Base-by-base conservation (phyloP, 2,329 filamentous ascomycete species). In the Fusarium penzigii region DNA sequence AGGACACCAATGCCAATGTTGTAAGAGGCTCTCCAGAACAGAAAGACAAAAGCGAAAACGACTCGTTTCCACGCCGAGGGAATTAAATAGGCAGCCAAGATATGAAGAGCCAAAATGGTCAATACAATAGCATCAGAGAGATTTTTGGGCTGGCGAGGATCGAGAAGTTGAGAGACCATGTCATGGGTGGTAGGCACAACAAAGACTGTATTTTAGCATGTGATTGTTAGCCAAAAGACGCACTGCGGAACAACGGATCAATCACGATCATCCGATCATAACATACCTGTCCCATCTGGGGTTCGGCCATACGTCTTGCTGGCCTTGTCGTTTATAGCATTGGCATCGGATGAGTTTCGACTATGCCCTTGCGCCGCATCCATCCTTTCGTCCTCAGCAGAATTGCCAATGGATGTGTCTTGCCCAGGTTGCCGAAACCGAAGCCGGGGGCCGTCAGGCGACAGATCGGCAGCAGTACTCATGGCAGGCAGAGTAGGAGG, bases 141-240 rank as follows among this genome's bases (percentile, higher is more conserved):
- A 70, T 97, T 97, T 79, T 99, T 99, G 48, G 94, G 92, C 70
- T 97, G 89, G 61, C 89, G 89, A 46, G 94, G 94, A 65, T 95
- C 94, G 64, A 99, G 85, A 49, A 99, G 83, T 75, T 97, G 94
- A 46, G 93, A 96, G 64, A 99, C 93, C 94, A 99, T 97, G 75
- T 99, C 94, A 79, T 97, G 92, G 51, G 94, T 99, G 57, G 91
- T 87, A 44, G 94, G 94, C 49, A 99, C 94, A 52, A 91, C 88
- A 70, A 99, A 99, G 65, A 96, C 94, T 97, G 67, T 44, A 60
- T 62, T 55, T 63, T 47, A 40, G 41, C 56, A 64, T 55, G 52
- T 63, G 54, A 63, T 43, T 55, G 54, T 66, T 56, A 65, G 62
- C 53, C 47, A 52, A 63, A 32, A 51, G 39, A 40, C 48, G 25